Base-by-base conservation (phyloP, 163 green algal species). In the Scenedesmus sp. region DNA sequence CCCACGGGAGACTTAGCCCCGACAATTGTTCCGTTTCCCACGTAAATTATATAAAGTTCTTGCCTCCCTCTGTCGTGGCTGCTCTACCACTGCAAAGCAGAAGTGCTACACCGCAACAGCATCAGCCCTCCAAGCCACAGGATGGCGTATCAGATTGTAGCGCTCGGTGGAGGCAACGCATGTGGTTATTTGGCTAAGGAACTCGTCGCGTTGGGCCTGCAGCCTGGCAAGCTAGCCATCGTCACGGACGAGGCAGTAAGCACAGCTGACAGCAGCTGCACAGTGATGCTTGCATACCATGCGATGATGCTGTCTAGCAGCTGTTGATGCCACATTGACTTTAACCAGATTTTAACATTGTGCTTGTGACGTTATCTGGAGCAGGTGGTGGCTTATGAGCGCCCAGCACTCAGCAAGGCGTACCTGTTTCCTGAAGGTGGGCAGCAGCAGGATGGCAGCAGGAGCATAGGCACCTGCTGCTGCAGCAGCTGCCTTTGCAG, bases 331-430 rank as follows among this genome's bases (percentile, higher is more conserved):
- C 34, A 46, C 26, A 79, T 86, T 13, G 74, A 13, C 56, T 26
- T 18, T 2, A 34, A 12, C 74, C 46, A 4, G 4, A 46, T 46
- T 90, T 20, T 85, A 52, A 56, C 12, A 12, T 1, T 57, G 26
- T 67, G 16, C 9, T 4, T 56, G 52, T 86, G 13, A 60, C 66
- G 12, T 16, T 64, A 7, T 34, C 13, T 66, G 10, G 16, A 16
- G 26, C 91, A 97, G 94, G 91, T 95, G 10, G 96, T 97, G 2
- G 86, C 96, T 4, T 99, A 99, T 89, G 97, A 99, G 92, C 95
- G 97, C n/a, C 97, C 98, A 8, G 96, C 98, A 0, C 95, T 99
- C 4, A 96, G 87, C 82, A 99, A 99, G 93, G 98, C 94, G 0
- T 99, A 98, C 93, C 95, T 99, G 12, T 94, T 97, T 79, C 96